Evolutionary conservation across 106 monocot genomes (phyloP).

Genomic region (Allium sativum): DNA sequence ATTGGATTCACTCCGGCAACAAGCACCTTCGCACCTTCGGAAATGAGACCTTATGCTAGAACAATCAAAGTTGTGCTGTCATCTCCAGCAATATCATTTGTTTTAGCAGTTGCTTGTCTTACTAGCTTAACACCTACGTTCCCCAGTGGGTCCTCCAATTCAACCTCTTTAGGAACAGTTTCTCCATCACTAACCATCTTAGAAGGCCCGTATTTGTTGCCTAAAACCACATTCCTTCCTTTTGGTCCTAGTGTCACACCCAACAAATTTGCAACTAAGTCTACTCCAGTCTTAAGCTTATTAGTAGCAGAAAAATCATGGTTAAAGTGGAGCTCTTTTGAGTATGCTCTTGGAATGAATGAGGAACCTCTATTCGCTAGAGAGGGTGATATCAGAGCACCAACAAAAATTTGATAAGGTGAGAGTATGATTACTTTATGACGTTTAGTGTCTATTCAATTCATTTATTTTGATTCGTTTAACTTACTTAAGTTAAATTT

Average conservation of each 20-base stretch:
- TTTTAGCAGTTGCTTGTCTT: constrained; percentile 86
- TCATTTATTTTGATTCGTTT: too few species aligned
- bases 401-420: constrained; percentile 12
- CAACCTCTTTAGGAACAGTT: constrained; percentile 84
- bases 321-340: constrained; percentile 85
- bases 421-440: not conserved
- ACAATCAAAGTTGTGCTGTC: constrained; percentile 81
- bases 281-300: constrained; percentile 85
- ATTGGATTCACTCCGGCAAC: constrained; percentile 83
- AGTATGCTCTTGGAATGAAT: constrained; percentile 29
- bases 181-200: constrained; percentile 95
- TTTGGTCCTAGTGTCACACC: constrained; percentile 88
- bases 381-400: constrained; percentile 12
- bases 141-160: constrained; percentile 85
- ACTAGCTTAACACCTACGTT: constrained; percentile 90
- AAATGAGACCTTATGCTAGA: constrained; percentile 81
- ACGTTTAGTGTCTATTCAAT: too few species aligned
- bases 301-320: constrained; percentile 69
- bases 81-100: constrained; percentile 85
- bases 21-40: constrained; percentile 89
- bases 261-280: constrained; percentile 69
- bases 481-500: too few species aligned
- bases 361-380: constrained; percentile 13
- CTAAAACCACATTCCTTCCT: constrained; percentile 83
- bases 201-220: constrained; percentile 84